Evolutionary conservation across 169 alveolate genomes (phyloP), one percentile per base, ranked within the genome.

Genomic region (Plasmodium adleri): DNA sequence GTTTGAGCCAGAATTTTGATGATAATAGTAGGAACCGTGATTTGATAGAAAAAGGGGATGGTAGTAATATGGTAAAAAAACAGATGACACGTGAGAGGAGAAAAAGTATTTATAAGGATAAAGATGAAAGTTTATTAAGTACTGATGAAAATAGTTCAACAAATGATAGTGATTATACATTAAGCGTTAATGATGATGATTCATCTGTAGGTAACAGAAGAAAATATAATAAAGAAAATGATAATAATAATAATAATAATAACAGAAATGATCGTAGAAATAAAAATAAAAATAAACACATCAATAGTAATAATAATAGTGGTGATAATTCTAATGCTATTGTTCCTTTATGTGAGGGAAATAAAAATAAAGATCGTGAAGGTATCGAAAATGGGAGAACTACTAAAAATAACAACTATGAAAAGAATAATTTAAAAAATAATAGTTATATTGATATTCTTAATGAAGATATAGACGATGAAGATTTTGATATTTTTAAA

Each of bases 401-500:
- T 26, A 24, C n/a, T 7, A 47, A 64, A 26, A 43, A 32, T 59
- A 78, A 39, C 13, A 78, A 4, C n/a, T 9, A 49, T 59, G 39
- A 50, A 64, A 58, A 64, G 26, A 47, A 63, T 52, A 54, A 26
- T 45, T 71, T 47, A 22, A 80, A 68, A 60, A 62, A 72, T 10
- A 70, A 17, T 15, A 80, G 90, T 72, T 80, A 80, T 50, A 67
- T 80, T 10, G 90, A 80, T 39, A 80, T 24, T 39, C 62, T 80
- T 28, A 71, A 80, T 26, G 54, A 68, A 80, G 83, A 43, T 63
- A 28, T 68, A 20, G 90, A 80, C 50, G 90, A 80, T 72, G 90
- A 80, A 39, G 90, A 80, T 68, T 80, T 80, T 80, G 90, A 80
- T 10, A 80, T 80, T 10, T 80, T 80, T 50, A 80, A 80, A 54